Evolutionary conservation across 2,329 filamentous ascomycete genomes (phyloP).

Genomic region (Orbilia ellipsospora): DNA sequence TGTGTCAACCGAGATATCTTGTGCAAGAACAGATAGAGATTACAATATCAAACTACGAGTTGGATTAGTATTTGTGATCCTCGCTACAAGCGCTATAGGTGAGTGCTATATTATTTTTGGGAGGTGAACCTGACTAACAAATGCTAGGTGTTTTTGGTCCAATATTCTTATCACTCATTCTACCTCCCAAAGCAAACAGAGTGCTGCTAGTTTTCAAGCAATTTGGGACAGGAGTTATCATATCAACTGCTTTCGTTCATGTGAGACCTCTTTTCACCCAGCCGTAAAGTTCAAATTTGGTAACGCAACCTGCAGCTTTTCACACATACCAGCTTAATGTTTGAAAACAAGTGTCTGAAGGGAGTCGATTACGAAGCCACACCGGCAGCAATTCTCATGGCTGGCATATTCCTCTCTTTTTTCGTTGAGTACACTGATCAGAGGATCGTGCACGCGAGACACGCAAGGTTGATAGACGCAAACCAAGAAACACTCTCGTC

Average conservation of each 20-base stretch:
- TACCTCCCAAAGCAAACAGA: conserved; percentile 25
- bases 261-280: conserved; percentile 63
- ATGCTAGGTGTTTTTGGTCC: conserved; percentile 70
- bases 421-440: conserved; percentile 70
- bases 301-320: conserved; percentile 68
- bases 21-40: conserved; percentile 64
- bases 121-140: conserved; percentile 34
- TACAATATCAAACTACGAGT: conserved; percentile 77
- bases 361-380: conserved; percentile 75
- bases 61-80: conserved; percentile 77
- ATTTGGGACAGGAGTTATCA: conserved; percentile 78
- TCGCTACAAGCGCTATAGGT: conserved; percentile 75
- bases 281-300: neutral
- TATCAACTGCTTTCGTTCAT: conserved; percentile 77
- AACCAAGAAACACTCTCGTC: conserved; percentile 33
- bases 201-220: conserved; percentile 76
- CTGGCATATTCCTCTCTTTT: conserved; percentile 78
- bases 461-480: conserved; percentile 37
- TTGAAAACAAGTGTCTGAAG: conserved; percentile 75
- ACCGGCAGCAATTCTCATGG: conserved; percentile 77
- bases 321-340: conserved; percentile 79
- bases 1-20: conserved; percentile 60
- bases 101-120: conserved; percentile 42
- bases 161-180: conserved; percentile 69
- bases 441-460: conserved; percentile 40